Conservation (phyloP, 208 protist genomes). For the Blechomonas ayalai region DNA sequence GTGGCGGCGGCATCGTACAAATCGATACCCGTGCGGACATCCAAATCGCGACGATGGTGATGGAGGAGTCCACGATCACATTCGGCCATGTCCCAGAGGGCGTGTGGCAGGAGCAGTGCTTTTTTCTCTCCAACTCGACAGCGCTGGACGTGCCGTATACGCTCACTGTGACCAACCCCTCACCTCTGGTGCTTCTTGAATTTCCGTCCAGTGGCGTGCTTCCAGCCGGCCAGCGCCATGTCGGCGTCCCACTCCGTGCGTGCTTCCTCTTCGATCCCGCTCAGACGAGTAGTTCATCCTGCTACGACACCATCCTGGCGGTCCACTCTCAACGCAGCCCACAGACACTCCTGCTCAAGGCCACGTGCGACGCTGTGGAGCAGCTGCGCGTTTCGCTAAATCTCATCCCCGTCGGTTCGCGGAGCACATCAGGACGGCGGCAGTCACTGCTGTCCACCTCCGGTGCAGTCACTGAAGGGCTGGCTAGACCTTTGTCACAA, state of each 20-base stretch:
- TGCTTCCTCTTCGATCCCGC: constrained; percentile 22
- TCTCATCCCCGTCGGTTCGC: constrained; percentile 25
- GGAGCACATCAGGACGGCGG: too few relatives aligned
- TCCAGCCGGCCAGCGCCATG: constrained; percentile 41
- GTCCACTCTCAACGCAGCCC: constrained; percentile 43
- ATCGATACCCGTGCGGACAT: constrained; percentile 83
- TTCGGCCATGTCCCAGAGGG: constrained; percentile 65
- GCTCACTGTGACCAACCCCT: constrained; percentile 23
- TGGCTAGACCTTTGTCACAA: too few relatives aligned
- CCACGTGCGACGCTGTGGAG: constrained; percentile 59
- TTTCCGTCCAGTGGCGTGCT: constrained; percentile 30
- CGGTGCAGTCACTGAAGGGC: too few relatives aligned
- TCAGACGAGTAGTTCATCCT: not conserved
- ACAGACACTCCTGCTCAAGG: constrained; percentile 58
- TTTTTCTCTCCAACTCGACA: constrained; percentile 65
- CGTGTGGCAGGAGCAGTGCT: constrained; percentile 49
- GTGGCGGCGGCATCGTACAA: constrained; percentile 55
- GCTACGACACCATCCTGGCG: constrained; percentile 37
- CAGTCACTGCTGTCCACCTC: too few relatives aligned
- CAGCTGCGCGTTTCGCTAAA: constrained; percentile 50
- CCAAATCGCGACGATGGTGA: constrained; percentile 50
- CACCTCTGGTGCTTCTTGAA: constrained; percentile 51
- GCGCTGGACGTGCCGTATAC: constrained; percentile 76
- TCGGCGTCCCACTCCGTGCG: constrained; percentile 48
- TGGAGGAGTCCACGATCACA: constrained; percentile 57